Evolutionary conservation across 2,329 filamentous ascomycete species (phyloP).

Genomic region (Arthrobotrys conoides): DNA sequence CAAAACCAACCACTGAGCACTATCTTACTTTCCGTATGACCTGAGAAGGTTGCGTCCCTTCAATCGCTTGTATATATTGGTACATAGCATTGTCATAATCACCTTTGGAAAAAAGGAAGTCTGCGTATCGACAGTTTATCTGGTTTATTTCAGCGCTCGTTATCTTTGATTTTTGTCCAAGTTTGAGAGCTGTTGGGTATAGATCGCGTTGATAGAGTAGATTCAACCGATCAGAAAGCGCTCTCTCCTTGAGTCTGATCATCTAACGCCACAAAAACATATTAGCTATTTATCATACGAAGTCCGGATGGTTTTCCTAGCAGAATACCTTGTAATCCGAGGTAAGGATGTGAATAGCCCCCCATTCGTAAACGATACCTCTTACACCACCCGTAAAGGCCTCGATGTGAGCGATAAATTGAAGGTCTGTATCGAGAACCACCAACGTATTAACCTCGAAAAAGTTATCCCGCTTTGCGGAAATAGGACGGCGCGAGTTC

Average conservation of each 20-base stretch:
- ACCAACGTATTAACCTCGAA: conserved; percentile 92
- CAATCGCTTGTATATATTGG: conserved; percentile 91
- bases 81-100: conserved; percentile 99
- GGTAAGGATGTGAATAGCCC: conserved; percentile 88
- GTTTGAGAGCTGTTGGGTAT: conserved; percentile 89
- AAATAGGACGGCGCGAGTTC: conserved; percentile 34
- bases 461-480: conserved; percentile 73
- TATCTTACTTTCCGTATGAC: conserved; percentile 61
- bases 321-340: conserved; percentile 85
- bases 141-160: conserved; percentile 83
- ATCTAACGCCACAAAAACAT: conserved; percentile 64
- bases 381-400: conserved; percentile 84
- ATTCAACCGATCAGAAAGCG: conserved; percentile 89
- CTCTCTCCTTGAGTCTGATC: conserved; percentile 84
- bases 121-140: conserved; percentile 93
- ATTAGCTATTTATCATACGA: neutral
- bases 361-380: conserved; percentile 87
- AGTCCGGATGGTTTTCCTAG: neutral
- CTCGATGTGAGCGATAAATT: conserved; percentile 91
- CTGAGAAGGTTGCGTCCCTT: conserved; percentile 61
- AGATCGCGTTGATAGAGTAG: conserved; percentile 94
- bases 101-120: conserved; percentile 92
- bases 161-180: conserved; percentile 89
- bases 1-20: neutral
- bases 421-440: conserved; percentile 89